Evolutionary conservation across 2,329 filamentous ascomycete species (phyloP), one percentile per base, ranked within the genome.

Genomic region (Corynespora cassiicola): DNA sequence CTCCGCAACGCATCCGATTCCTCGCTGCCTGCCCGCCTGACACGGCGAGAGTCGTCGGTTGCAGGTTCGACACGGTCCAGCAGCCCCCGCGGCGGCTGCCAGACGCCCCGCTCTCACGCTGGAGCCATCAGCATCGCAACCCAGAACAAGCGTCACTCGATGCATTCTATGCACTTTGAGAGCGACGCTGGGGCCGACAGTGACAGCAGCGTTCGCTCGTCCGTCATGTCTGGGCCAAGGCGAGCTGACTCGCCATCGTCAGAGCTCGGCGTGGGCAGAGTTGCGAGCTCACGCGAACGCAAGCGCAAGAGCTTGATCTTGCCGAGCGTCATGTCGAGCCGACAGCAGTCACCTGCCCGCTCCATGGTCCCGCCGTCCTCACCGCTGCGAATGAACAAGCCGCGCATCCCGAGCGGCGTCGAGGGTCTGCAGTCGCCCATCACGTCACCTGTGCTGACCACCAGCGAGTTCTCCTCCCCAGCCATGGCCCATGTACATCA

Each of bases 191-290:
- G 84, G 8, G 90, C 90, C 11, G 85, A 88, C 37, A 96, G 91
- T 58, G 94, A 99, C 62, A 88, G 87, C 37, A 97, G 91, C 65
- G 79, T 90, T 36, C 82, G 87, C 27, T 97, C 92, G 1, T 95
- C 90, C 0, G 75, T 87, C 4, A 74, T 89, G 32, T 86, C 88
- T 4, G 79, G 84, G 8, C 82, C 82, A 8, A 75, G 84, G 29
- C 80, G 90, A 48, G 91, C 88, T 1, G 91, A 96, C 45, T 99
- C 94, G 1, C 94, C 94, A 2, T 86, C 89, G 14, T 95, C 90
- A 5, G 94, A 97, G 45, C 84, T 91, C 58, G 85, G 87, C 35
- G 74, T 96, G 15, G 81, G 86, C 46, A 81, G 89, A 42, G 84
- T 88, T 31, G 83, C 87, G 20, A 92, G 88, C 62, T 85, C 87